Base-by-base conservation (phyloP, 108 stramenopile species). In the Fragilaria crotonensis region DNA sequence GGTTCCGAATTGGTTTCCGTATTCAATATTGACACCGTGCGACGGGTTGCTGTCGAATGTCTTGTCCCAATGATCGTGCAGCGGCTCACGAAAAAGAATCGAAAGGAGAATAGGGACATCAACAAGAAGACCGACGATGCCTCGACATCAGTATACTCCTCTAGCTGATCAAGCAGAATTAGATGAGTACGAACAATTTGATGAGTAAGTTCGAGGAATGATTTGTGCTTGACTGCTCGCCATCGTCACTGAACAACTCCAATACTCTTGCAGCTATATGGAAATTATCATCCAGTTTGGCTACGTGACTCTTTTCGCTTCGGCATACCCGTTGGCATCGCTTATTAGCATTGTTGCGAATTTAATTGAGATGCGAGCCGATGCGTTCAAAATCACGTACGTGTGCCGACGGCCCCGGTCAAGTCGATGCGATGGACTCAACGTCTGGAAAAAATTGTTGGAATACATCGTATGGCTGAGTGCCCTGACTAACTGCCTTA, bases 201-300 rank as follows among this genome's bases (percentile, higher is more conserved):
- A 92, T 81, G 87, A 89, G 36, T 41, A 41, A 41, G 36, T 41
- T 41, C 14, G 14, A 41, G 11, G 14, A 41, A 41, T n/a, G n/a
- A 41, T 41, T 41, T 14, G 36, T 41, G 36, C 7, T 41, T n/a
- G n/a, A n/a, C n/a, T n/a, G n/a, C n/a, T n/a, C n/a, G n/a, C n/a
- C n/a, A n/a, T n/a, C n/a, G n/a, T 41, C 36, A 11, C 36, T 14
- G 11, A 7, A 14, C 36, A 41, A 41, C 36, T 41, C 11, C 36
- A 41, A 41, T 14, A 11, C 36, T 11, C 36, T 41, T 41, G 7
- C 36, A 41, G 36, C 56, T 88, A 82, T 61, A 79, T 92, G 62
- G 90, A 93, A 56, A 87, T 89, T 59, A 32, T 89, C 26, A 89
- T 93, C 45, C 78, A 93, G 48, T 79, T 89, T 54, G 87, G 87